These are phyloP conservation scores for Xanthoparmelia taractica DNA, from an alignment of 495 filamentous ascomycete species.

Conservation along the genomic window DNA sequence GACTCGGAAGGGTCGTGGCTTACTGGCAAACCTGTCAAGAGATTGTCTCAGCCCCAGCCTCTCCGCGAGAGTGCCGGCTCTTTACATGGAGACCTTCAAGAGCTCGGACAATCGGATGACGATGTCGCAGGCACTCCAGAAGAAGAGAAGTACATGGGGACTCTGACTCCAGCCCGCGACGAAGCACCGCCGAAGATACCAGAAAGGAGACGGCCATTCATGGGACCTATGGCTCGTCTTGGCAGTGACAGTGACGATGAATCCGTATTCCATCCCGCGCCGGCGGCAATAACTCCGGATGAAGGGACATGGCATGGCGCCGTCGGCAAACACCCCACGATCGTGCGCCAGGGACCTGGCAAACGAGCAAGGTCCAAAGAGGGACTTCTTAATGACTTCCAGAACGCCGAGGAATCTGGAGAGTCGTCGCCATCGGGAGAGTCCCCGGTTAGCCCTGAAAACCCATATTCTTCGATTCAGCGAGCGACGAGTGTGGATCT, in stretches of 20 bases:
- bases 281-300: conserved; percentile 15
- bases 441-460: conserved; percentile 29
- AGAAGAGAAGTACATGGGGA: conserved; percentile 27
- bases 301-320: conserved; percentile 45
- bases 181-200: conserved; percentile 18
- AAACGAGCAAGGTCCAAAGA: conserved; percentile 57
- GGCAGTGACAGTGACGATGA: conserved; percentile 33
- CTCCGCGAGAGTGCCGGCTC: conserved; percentile 42
- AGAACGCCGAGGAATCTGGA: conserved; percentile 38
- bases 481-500: conserved; percentile 60
- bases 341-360: conserved; percentile 44
- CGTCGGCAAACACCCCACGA: conserved; percentile 49
- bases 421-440: conserved; percentile 29
- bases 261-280: conserved; percentile 9
- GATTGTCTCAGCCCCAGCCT: conserved; percentile 43
- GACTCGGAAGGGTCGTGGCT: conserved; percentile 93
- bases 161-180: conserved; percentile 19
- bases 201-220: conserved; percentile 19
- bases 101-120: conserved; percentile 45
- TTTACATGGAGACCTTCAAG: conserved; percentile 37
- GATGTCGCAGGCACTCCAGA: conserved; percentile 39
- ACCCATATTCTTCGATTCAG: conserved; percentile 37
- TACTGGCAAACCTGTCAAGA: conserved; percentile 56
- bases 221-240: conserved; percentile 17
- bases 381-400: conserved; percentile 55